A percentile compares a stretch with the other conserved stretches of the same genome.
Conservation (phyloP, 2,329 filamentous ascomycete genomes). For the Trichoderma lentiforme region DNA sequence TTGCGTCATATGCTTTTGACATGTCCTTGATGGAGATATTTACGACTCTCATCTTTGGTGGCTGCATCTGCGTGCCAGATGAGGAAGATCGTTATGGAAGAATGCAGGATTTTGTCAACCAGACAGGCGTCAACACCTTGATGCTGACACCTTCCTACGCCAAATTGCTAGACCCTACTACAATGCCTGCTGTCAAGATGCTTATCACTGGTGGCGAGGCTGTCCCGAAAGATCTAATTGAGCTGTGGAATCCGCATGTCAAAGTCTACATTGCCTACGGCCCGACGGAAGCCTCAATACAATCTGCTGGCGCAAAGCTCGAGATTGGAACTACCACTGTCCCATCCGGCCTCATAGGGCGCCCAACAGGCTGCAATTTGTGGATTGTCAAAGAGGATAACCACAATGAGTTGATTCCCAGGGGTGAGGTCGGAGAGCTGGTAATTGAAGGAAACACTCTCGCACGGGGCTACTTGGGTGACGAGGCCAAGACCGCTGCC, state of each 20-base stretch:
- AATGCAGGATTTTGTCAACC: constrained; percentile 21
- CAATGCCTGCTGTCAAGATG: not conserved
- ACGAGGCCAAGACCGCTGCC: not conserved
- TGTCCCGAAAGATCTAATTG: constrained; percentile 11
- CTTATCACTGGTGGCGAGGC: constrained; percentile 23
- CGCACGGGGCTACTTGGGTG: constrained; percentile 7
- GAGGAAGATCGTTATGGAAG: constrained; percentile 21
- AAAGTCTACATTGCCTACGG: constrained; percentile 12
- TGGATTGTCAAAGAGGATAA: constrained; percentile 7
- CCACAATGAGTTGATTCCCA: not conserved
- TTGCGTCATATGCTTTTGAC: constrained; percentile 27
- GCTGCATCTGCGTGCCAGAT: constrained; percentile 26
- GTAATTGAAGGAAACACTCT: constrained; percentile 12
- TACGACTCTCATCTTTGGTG: constrained; percentile 18
- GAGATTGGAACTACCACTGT: not conserved
- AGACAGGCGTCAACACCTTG: constrained; percentile 21
- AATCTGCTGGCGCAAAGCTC: not conserved
- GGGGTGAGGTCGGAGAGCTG: constrained; percentile 5
- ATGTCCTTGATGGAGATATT: constrained; percentile 23
- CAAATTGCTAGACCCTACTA: constrained; percentile 23
- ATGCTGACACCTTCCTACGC: constrained; percentile 27
- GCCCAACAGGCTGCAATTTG: not conserved
- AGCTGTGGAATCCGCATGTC: not conserved
- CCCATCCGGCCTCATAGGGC: not conserved
- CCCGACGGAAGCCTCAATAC: constrained; percentile 7